phyloP scores from a whole-genome alignment of 1,139 yeast genomes.

The Magnusiomyces suaveolens region DNA sequence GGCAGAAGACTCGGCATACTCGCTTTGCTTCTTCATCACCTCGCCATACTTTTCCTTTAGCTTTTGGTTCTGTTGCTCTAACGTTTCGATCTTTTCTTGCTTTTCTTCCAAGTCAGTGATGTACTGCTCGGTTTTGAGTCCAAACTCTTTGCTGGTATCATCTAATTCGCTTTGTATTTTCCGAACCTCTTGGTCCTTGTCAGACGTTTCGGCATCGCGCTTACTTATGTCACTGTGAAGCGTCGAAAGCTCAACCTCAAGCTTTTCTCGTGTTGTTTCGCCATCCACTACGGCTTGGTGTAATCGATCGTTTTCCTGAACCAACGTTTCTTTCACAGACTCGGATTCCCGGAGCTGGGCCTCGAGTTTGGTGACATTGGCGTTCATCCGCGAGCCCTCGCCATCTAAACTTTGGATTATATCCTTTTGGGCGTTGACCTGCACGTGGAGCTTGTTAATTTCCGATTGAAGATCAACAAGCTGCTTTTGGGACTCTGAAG shows the following conservation, averaged over 20 bases:
- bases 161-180: slow-evolving; percentile 5
- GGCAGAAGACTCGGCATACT: slow-evolving; percentile 19
- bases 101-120: slow-evolving; percentile 14
- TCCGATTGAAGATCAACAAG: background rate
- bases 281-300: slow-evolving; percentile 25
- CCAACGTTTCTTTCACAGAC: slow-evolving; percentile 26
- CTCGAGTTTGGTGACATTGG: slow-evolving; percentile 23
- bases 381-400: slow-evolving; percentile 28
- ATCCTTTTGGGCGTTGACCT: slow-evolving; percentile 21
- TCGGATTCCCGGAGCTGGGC: slow-evolving; percentile 27
- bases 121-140: background rate
- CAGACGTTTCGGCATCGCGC: background rate
- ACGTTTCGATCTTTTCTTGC: slow-evolving; percentile 5
- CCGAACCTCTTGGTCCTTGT: background rate
- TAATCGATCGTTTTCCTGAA: slow-evolving; percentile 27
- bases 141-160: slow-evolving; percentile 4
- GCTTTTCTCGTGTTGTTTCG: slow-evolving; percentile 20
- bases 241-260: background rate
- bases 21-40: slow-evolving; percentile 17
- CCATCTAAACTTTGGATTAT: slow-evolving; percentile 25
- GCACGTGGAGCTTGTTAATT: background rate
- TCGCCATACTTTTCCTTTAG: slow-evolving; percentile 17
- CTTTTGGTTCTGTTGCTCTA: slow-evolving; percentile 10
- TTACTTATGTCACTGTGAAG: background rate
- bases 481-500: slow-evolving; percentile 1